These are phyloP conservation scores for Kwoniella shandongensis DNA, from an alignment of 768 basidiomycete species.

Conservation along the genomic window DNA sequence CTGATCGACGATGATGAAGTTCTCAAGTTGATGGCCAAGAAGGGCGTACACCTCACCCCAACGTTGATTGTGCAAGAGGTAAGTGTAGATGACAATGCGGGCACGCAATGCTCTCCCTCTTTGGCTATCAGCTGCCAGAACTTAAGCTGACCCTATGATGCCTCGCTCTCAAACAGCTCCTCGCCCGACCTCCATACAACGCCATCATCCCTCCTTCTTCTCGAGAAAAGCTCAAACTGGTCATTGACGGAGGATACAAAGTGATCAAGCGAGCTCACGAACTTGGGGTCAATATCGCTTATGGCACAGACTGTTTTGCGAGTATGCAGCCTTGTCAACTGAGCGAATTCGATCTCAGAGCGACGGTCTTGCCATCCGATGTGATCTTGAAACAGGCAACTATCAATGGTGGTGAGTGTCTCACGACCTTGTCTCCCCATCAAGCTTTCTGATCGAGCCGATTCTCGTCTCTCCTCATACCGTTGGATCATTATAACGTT, in stretches of 20 bases:
- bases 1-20: conserved; percentile 32
- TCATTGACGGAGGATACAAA: conserved; percentile 24
- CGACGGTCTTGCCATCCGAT: conserved; percentile 51
- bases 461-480: too few relatives aligned
- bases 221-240: conserved; percentile 23
- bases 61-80: conserved; percentile 34
- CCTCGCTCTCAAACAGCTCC: too few relatives aligned
- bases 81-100: too few relatives aligned
- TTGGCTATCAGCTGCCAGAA: too few relatives aligned
- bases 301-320: conserved; percentile 26
- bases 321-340: conserved; percentile 28
- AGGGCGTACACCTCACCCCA: conserved; percentile 30
- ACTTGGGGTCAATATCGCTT: conserved; percentile 26
- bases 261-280: conserved; percentile 31
- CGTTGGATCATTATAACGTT: too few relatives aligned
- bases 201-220: conserved; percentile 21
- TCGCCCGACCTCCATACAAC: conserved; percentile 24
- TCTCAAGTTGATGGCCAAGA: conserved; percentile 30
- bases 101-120: too few relatives aligned
- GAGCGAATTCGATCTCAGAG: conserved; percentile 38
- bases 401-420: conserved; percentile 51
- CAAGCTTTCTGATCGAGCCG: too few relatives aligned
- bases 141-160: too few relatives aligned
- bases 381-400: conserved; percentile 57
- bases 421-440: too few relatives aligned